Base-by-base conservation (phyloP, 768 basidiomycete species). In the Hemileccinum impolitum region DNA sequence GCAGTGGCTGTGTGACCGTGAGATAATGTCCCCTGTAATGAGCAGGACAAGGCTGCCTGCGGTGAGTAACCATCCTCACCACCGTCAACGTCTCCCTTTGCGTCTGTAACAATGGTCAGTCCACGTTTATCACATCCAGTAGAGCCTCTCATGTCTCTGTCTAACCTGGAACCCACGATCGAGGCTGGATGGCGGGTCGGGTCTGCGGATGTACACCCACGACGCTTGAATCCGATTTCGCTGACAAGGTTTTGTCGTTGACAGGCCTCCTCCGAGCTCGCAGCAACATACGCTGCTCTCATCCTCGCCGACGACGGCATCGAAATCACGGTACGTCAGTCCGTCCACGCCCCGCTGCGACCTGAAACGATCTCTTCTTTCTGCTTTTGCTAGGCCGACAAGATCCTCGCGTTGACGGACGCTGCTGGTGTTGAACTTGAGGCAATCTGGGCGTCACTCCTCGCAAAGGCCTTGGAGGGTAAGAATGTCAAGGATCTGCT, bases 251-350 rank as follows among this genome's bases (percentile, higher is more conserved):
- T 25, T 18, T 10, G 12, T 38, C 43, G 28, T 32, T 4, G 8
- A 39, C 53, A 78, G 79, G 77, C 79, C 66, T 72, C 79, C 64
- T 51, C 68, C 46, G 95, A 98, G 69, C 89, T 95, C 68, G 92
- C 94, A 61, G 77, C 94, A 55, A 89, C 94, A 61, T 97, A 97
- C 77, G 94, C 95, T 66, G 90, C 93, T 60, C 88, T 99, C 65
- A 97, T 97, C 75, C 92, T 98, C 68, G 94, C 94, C 60, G 96
- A 98, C 75, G 94, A 96, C 57, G 87, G 86, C 62, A 75, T 95
- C 65, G 95, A 97, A 79, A 97, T 99, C 68, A 96, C 95, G 57
- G 94, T 96, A 63, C 62, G 92, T 82, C 17, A 13, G 28, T 28
- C 25, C 10, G 30, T 9, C 34, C 28, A 9, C n/a, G 14, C 7